These are phyloP conservation scores for Agaricus blazei DNA, from an alignment of 768 basidiomycete species.

Conservation along the genomic window DNA sequence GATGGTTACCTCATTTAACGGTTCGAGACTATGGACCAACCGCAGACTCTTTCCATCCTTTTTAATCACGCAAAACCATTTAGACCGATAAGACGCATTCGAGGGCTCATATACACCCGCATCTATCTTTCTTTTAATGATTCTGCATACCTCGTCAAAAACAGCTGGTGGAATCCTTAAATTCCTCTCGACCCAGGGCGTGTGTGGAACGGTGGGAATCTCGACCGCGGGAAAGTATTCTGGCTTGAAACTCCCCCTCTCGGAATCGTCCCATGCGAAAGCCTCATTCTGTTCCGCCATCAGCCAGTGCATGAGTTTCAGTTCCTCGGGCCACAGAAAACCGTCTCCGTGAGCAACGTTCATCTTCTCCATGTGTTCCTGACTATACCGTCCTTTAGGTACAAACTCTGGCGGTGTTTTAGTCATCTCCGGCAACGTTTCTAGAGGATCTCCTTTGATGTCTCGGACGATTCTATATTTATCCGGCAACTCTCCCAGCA, in stretches of 20 bases:
- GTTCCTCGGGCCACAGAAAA: constrained; percentile 16
- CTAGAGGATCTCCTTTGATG: constrained; percentile 23
- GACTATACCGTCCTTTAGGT: constrained; percentile 19
- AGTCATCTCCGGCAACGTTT: constrained; percentile 15
- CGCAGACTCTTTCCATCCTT: constrained; percentile 29
- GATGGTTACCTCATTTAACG: constrained; percentile 31
- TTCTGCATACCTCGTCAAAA: constrained; percentile 4
- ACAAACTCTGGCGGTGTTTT: constrained; percentile 15
- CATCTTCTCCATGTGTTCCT: constrained; percentile 17
- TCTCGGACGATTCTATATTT: constrained; percentile 20
- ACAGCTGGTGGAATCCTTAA: constrained; percentile 14
- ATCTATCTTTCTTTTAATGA: constrained; percentile 27
- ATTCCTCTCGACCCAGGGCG: constrained; percentile 6
- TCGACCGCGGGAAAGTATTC: constrained; percentile 15
- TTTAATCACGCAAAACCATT: constrained; percentile 37
- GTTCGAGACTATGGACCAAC: constrained; percentile 31
- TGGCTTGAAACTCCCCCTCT: constrained; percentile 12
- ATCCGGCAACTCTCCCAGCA: constrained; percentile 16
- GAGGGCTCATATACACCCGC: constrained; percentile 36
- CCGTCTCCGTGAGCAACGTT: constrained; percentile 15
- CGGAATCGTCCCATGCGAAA: constrained; percentile 17
- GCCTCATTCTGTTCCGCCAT: constrained; percentile 11
- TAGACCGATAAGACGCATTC: constrained; percentile 30
- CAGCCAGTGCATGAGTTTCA: constrained; percentile 13
- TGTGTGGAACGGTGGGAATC: constrained; percentile 10